Conservation (phyloP, 352 stramenopile species). For the Phytophthora citrophthora region DNA sequence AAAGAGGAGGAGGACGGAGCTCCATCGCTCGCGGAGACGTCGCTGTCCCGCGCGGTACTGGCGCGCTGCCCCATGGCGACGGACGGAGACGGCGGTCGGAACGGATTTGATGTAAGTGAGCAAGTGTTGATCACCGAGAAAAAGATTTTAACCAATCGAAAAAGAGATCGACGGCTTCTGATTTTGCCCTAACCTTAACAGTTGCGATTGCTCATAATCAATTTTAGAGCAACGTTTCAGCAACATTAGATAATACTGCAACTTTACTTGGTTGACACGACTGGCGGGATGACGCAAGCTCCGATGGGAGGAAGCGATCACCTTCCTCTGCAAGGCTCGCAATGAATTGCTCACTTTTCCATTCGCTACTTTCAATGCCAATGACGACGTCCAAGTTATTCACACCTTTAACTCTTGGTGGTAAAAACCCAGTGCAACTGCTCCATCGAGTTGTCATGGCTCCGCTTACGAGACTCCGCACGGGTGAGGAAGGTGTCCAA, state of each 20-base stretch:
- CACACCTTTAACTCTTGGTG: slow-evolving; percentile 61
- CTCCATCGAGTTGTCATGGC: slow-evolving; percentile 76
- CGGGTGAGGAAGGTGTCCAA: slow-evolving; percentile 48
- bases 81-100: neutral
- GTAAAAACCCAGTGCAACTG: slow-evolving; percentile 55
- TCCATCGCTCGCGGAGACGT: slow-evolving; percentile 9
- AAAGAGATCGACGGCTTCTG: too few relatives aligned
- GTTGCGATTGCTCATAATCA: too few relatives aligned
- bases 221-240: too few relatives aligned
- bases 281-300: slow-evolving; percentile 17
- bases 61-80: slow-evolving; percentile 44
- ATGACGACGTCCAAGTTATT: slow-evolving; percentile 57
- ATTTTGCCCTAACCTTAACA: too few relatives aligned
- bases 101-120: too few relatives aligned
- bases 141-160: too few relatives aligned
- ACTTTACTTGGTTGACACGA: slow-evolving; percentile 9
- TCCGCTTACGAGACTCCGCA: slow-evolving; percentile 58
- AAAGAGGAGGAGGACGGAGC: neutral
- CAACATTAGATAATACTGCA: too few relatives aligned
- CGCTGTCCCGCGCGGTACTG: slow-evolving; percentile 36
- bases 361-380: neutral
- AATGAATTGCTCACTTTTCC: slow-evolving; percentile 1
- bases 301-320: slow-evolving; percentile 1
- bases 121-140: too few relatives aligned
- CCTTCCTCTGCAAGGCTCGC: neutral